phyloP scores from a whole-genome alignment of 2,329 filamentous ascomycete species.

The Fusarium sp. region DNA sequence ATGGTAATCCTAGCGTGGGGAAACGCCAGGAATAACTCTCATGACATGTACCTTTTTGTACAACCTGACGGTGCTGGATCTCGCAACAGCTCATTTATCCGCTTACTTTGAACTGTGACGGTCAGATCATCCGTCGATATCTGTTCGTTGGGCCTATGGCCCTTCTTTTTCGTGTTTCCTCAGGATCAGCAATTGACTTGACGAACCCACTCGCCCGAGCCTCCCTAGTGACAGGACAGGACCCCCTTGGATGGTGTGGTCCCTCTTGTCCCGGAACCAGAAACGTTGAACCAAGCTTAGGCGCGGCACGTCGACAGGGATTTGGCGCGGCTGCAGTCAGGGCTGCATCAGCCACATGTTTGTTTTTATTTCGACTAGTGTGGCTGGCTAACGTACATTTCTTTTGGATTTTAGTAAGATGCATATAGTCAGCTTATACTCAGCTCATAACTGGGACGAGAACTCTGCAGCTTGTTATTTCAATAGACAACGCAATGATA shows the following conservation, averaged over 20 bases:
- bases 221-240: conserved; percentile 10
- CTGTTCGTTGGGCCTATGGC: conserved; percentile 16
- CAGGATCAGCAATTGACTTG: conserved; percentile 19
- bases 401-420: background rate
- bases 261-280: conserved; percentile 44
- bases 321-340: conserved; percentile 47
- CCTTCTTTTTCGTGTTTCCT: conserved; percentile 12
- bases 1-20: conserved; percentile 32
- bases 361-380: conserved; percentile 37
- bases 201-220: conserved; percentile 12
- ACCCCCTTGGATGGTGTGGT: conserved; percentile 32
- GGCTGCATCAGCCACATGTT: conserved; percentile 47
- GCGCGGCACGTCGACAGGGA: conserved; percentile 50
- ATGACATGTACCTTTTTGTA: conserved; percentile 34
- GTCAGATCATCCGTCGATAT: conserved; percentile 1
- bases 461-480: too few species aligned
- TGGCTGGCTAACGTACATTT: conserved; percentile 22
- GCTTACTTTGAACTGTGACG: conserved; percentile 15
- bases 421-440: background rate
- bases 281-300: conserved; percentile 54
- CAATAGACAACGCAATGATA: too few species aligned
- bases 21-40: conserved; percentile 39
- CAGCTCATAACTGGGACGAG: background rate
- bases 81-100: conserved; percentile 17
- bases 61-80: conserved; percentile 8